Conservation (phyloP, 306 rosid species). For the Begonia peltatifolia region DNA sequence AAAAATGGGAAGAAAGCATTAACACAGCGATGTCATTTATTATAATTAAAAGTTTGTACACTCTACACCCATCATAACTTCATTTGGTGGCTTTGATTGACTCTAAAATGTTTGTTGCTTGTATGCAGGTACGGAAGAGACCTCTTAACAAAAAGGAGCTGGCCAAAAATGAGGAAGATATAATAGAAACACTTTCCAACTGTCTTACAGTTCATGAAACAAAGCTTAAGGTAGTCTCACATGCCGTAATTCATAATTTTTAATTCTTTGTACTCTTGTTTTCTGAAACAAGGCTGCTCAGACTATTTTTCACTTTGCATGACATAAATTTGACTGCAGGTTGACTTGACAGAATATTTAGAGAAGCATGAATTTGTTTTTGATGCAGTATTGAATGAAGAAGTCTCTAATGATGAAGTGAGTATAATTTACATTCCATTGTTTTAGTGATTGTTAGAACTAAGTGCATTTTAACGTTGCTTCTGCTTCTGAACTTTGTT, state of each 20-base stretch:
- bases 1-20: no score
- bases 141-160: slow-evolving; percentile 90
- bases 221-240: slow-evolving; percentile 55
- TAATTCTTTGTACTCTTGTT: no score
- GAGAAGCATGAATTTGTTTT: slow-evolving; percentile 96
- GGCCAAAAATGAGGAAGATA: slow-evolving; percentile 91
- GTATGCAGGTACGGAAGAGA: slow-evolving; percentile 87
- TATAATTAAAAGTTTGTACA: no score
- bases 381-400: slow-evolving; percentile 96
- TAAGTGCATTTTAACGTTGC: background rate
- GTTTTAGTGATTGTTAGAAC: slow-evolving; percentile 1
- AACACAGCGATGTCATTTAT: no score
- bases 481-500: background rate
- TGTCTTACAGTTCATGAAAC: slow-evolving; percentile 86
- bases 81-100: background rate
- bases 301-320: no score
- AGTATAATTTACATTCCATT: slow-evolving; percentile 12
- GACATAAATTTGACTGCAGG: slow-evolving; percentile 22
- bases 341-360: slow-evolving; percentile 83
- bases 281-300: no score
- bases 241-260: no score
- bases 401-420: slow-evolving; percentile 94
- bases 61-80: background rate
- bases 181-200: slow-evolving; percentile 68
- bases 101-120: slow-evolving; percentile 4